Percentiles rank a stretch among this genome's conserved stretches.
phyloP scores from a whole-genome alignment of 2,329 filamentous ascomycete species.

The Talaromyces sp. region DNA sequence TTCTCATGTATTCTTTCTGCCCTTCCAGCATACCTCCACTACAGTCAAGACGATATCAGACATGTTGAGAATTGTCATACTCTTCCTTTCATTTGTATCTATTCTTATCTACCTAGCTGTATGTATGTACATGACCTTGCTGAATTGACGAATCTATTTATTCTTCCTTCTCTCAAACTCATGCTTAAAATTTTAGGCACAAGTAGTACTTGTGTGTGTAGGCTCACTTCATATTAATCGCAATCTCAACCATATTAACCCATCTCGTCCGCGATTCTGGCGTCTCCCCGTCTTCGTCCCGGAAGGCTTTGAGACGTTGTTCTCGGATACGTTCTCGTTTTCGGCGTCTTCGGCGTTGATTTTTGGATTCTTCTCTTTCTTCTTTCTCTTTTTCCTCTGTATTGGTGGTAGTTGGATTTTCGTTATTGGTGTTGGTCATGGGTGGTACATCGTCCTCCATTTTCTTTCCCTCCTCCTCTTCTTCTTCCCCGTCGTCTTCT shows the following conservation, averaged over 20 bases:
- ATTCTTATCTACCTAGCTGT: neutral
- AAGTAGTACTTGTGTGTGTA: too few species aligned
- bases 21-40: too few species aligned
- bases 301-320: constrained; percentile 19
- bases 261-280: constrained; percentile 43
- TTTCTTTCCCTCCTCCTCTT: neutral
- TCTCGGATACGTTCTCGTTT: constrained; percentile 27
- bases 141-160: neutral
- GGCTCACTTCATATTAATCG: constrained; percentile 40
- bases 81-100: constrained; percentile 4
- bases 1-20: neutral
- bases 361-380: constrained; percentile 16
- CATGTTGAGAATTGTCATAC: neutral
- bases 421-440: neutral
- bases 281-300: constrained; percentile 30
- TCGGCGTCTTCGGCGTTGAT: constrained; percentile 14
- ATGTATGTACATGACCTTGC: constrained; percentile 7
- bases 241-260: constrained; percentile 45
- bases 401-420: neutral
- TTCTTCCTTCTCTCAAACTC: too few species aligned
- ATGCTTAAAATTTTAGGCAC: too few species aligned
- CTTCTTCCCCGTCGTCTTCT: constrained; percentile 23
- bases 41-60: neutral
- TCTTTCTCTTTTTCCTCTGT: constrained; percentile 13
- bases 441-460: neutral